Percentiles rank a stretch among this genome's conserved stretches.
These are phyloP conservation scores for Striga hermonthica DNA, from an alignment of 305 asterid species.

Conservation along the genomic window DNA sequence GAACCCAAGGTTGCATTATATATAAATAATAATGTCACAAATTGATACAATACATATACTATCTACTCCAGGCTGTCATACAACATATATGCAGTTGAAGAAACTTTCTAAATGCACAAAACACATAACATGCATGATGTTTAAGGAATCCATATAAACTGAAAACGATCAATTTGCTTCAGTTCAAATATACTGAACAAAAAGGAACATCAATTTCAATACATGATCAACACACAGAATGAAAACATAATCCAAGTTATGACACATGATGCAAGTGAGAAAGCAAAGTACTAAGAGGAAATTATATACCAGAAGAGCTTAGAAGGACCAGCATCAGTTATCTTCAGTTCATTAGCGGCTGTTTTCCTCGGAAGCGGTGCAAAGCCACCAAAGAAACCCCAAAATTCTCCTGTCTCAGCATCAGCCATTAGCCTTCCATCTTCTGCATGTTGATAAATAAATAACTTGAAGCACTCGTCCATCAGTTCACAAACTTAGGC, in stretches of 20 bases:
- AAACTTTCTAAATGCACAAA: not conserved
- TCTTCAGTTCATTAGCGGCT: slow-evolving; percentile 37
- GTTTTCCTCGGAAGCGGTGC: slow-evolving; percentile 86
- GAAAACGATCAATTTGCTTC: slow-evolving; percentile 7
- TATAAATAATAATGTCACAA: not conserved
- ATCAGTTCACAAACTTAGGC: slow-evolving; percentile 29
- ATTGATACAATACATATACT: slow-evolving; percentile 12
- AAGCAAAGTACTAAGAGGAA: slow-evolving; percentile 20
- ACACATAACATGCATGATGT: slow-evolving; percentile 6
- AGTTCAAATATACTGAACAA: slow-evolving; percentile 5
- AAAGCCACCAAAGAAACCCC: slow-evolving; percentile 95
- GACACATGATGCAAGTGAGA: slow-evolving; percentile 22
- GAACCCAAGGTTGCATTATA: not conserved
- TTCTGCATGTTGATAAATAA: slow-evolving; percentile 45
- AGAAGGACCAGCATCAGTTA: slow-evolving; percentile 35
- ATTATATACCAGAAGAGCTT: slow-evolving; percentile 61
- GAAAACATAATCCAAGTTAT: slow-evolving; percentile 15
- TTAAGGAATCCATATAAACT: slow-evolving; percentile 13
- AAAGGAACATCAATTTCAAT: slow-evolving; percentile 10
- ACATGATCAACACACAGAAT: slow-evolving; percentile 19
- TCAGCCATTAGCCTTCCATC: slow-evolving; percentile 91
- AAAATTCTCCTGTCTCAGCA: slow-evolving; percentile 90
- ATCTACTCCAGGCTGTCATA: slow-evolving; percentile 4
- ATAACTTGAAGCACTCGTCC: slow-evolving; percentile 32
- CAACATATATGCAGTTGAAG: slow-evolving; percentile 13